Percentiles rank a stretch among this genome's conserved stretches.
Conservation (phyloP, 768 basidiomycete genomes). For the Tricholoma hemisulphureum region DNA sequence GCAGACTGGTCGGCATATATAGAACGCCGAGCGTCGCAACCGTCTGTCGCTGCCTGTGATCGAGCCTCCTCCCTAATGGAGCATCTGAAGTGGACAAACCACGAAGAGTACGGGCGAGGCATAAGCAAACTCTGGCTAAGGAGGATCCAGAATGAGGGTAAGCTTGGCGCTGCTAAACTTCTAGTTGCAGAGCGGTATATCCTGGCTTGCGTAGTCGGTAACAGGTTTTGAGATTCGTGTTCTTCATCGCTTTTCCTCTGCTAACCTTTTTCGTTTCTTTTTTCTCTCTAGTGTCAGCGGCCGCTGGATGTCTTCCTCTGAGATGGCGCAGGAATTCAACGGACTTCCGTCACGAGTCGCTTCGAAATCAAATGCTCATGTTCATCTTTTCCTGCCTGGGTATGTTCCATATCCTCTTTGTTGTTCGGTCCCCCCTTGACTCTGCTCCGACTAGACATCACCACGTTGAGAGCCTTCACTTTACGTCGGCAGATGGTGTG, state of each 20-base stretch:
- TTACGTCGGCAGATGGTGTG: slow-evolving; percentile 41
- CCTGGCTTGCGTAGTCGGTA: slow-evolving; percentile 68
- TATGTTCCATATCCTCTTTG: slow-evolving; percentile 29
- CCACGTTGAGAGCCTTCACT: slow-evolving; percentile 74
- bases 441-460: slow-evolving; percentile 52
- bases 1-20: slow-evolving; percentile 71
- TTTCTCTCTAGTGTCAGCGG: slow-evolving; percentile 59
- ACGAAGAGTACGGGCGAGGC: slow-evolving; percentile 67
- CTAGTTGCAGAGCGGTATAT: slow-evolving; percentile 61
- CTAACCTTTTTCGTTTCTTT: neutral
- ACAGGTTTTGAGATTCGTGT: slow-evolving; percentile 48
- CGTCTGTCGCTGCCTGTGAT: slow-evolving; percentile 12
- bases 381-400: slow-evolving; percentile 68
- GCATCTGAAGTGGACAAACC: slow-evolving; percentile 61
- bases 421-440: neutral
- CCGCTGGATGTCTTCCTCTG: slow-evolving; percentile 59
- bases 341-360: slow-evolving; percentile 36
- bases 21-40: slow-evolving; percentile 9
- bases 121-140: slow-evolving; percentile 67
- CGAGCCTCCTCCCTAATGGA: slow-evolving; percentile 33
- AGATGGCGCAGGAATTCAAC: slow-evolving; percentile 72
- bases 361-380: slow-evolving; percentile 22
- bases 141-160: slow-evolving; percentile 42
- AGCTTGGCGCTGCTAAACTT: slow-evolving; percentile 39
- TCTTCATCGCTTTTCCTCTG: neutral